A percentile compares a stretch with the other conserved stretches of the same genome.
Conservation (phyloP, 495 filamentous ascomycete species). For the Diplogelasinospora grovesii region DNA sequence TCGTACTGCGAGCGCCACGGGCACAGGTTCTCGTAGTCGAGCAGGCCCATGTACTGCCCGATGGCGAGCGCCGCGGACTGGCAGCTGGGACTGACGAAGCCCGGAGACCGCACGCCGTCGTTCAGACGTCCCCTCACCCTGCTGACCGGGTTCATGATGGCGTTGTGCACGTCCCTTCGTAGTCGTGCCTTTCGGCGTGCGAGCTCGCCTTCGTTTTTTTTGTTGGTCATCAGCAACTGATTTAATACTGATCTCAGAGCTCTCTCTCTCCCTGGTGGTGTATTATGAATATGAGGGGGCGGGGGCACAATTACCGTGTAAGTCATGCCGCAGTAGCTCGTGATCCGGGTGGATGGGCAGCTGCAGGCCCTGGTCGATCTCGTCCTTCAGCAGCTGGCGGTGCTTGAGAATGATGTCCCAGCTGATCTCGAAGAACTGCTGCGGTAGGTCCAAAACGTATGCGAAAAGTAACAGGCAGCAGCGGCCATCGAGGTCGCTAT, state of each 20-base stretch:
- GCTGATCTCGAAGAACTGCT: slow-evolving; percentile 8
- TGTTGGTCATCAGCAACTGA: too few relatives aligned
- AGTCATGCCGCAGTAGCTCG: slow-evolving; percentile 10
- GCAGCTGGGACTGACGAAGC: neutral
- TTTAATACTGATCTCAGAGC: too few relatives aligned
- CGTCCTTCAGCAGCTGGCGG: slow-evolving; percentile 7
- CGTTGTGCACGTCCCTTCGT: slow-evolving; percentile 8
- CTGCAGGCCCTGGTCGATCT: slow-evolving; percentile 10
- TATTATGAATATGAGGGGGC: too few relatives aligned
- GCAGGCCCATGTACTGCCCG: slow-evolving; percentile 11
- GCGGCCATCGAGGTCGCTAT: neutral
- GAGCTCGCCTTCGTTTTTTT: slow-evolving; percentile 5
- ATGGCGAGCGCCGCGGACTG: slow-evolving; percentile 10
- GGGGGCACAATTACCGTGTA: slow-evolving; percentile 9
- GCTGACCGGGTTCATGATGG: slow-evolving; percentile 12
- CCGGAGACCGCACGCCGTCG: neutral
- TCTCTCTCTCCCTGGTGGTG: too few relatives aligned
- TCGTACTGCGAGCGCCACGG: slow-evolving; percentile 17
- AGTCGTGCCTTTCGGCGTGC: slow-evolving; percentile 13
- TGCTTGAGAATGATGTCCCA: slow-evolving; percentile 12
- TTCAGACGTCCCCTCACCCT: slow-evolving; percentile 1
- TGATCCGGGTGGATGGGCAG: slow-evolving; percentile 9
- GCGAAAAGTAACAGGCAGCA: slow-evolving; percentile 11
- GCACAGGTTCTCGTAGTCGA: slow-evolving; percentile 9
- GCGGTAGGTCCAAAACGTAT: slow-evolving; percentile 13